These are phyloP conservation scores for Syzygium malaccense DNA, from an alignment of 441 rosid species.

Conservation along the genomic window DNA sequence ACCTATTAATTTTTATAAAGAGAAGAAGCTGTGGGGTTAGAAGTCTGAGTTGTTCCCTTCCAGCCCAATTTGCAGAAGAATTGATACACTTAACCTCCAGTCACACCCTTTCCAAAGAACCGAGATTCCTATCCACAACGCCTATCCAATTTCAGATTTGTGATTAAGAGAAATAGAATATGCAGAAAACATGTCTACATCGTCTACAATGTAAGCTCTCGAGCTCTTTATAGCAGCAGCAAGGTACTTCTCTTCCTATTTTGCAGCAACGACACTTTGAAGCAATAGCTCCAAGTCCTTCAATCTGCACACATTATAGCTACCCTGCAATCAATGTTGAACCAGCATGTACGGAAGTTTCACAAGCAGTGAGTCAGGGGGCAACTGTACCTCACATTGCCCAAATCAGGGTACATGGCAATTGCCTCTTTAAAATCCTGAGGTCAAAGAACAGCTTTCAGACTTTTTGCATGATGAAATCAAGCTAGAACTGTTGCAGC, in stretches of 20 bases:
- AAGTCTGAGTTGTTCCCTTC: background rate
- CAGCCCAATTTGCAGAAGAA: background rate
- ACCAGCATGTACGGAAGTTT: background rate
- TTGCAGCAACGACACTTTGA: slow-evolving; percentile 41
- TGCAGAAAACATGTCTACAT: background rate
- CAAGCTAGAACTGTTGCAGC: background rate
- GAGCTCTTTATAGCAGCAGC: background rate
- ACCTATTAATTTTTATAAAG: background rate
- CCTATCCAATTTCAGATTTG: background rate
- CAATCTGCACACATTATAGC: slow-evolving; percentile 33
- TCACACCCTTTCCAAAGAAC: background rate
- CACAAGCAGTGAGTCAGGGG: background rate
- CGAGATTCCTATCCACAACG: background rate
- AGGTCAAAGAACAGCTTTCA: background rate
- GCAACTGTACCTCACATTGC: slow-evolving; percentile 48
- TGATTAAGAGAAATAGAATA: background rate
- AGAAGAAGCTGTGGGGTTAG: background rate
- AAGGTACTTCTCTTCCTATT: background rate
- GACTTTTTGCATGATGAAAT: background rate
- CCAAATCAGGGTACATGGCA: slow-evolving; percentile 73
- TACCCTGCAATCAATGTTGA: background rate
- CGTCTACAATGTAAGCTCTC: background rate
- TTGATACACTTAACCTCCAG: background rate
- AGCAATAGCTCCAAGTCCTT: slow-evolving; percentile 65
- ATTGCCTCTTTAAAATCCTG: slow-evolving; percentile 84